Conservation (phyloP, 139 green algal species). For the Raphidocelis subcapitata region DNA sequence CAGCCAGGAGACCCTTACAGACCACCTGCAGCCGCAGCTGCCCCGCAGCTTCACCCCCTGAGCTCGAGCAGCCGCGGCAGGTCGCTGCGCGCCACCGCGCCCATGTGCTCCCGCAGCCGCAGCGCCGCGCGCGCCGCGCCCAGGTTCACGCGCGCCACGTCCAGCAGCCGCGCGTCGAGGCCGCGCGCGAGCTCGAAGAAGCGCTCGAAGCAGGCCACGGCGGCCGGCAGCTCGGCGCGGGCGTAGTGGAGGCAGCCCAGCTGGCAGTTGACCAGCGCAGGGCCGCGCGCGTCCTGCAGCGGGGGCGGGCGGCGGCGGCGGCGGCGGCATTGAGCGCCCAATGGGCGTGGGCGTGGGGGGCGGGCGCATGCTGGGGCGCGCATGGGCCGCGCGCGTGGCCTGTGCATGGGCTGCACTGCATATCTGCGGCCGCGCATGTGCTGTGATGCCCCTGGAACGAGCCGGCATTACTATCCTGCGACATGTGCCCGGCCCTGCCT, state of each 20-base stretch:
- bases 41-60: constrained; percentile 37
- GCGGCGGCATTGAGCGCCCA: too few species aligned
- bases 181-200: constrained; percentile 72
- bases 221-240: constrained; percentile 33
- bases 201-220: constrained; percentile 70
- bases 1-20: too few species aligned
- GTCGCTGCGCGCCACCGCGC: constrained; percentile 41
- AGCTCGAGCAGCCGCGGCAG: constrained; percentile 52
- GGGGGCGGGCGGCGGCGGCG: too few species aligned
- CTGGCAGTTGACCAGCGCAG: constrained; percentile 62
- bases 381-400: too few species aligned
- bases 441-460: too few species aligned
- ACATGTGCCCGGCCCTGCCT: constrained; percentile 17
- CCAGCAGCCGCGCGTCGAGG: constrained; percentile 56
- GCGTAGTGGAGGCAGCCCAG: constrained; percentile 68
- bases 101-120: constrained; percentile 48
- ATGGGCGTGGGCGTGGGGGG: too few species aligned
- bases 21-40: neutral
- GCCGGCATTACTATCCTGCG: too few species aligned
- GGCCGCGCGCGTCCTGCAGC: constrained; percentile 45
- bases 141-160: constrained; percentile 68
- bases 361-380: too few species aligned
- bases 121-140: constrained; percentile 54
- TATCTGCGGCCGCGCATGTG: too few species aligned
- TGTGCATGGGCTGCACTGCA: too few species aligned